These are phyloP conservation scores for Oropetium thomaeum DNA, from an alignment of 176 grass and related monocot genomes.

Conservation along the genomic window DNA sequence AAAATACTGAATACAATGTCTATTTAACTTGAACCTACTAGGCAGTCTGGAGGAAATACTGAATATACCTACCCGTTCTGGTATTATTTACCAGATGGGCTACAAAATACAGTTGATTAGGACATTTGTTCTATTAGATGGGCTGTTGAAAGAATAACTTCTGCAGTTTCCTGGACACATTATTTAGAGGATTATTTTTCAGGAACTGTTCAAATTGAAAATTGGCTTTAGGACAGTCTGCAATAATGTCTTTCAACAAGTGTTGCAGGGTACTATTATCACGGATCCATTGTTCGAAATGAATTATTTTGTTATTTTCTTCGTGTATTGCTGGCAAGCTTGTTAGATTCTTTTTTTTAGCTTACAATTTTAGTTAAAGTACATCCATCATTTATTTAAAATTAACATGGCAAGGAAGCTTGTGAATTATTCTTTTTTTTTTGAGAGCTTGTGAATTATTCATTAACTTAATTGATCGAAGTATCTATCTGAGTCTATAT, in stretches of 20 bases:
- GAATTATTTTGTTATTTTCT: background rate
- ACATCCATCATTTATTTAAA: background rate
- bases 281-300: background rate
- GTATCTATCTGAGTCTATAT: background rate
- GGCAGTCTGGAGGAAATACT: background rate
- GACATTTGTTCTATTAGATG: background rate
- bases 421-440: background rate
- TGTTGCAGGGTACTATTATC: background rate
- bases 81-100: background rate
- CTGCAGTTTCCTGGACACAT: background rate
- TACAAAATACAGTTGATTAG: background rate
- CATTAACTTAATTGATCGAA: background rate
- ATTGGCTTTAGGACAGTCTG: background rate
- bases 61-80: background rate
- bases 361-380: background rate
- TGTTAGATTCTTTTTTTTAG: background rate
- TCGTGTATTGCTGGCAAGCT: background rate
- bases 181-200: background rate
- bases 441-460: too few species aligned
- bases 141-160: background rate
- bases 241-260: background rate
- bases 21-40: background rate
- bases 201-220: background rate
- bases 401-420: background rate
- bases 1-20: background rate